Conservation (phyloP, 202 grass and related monocot genomes). For the Sporobolus alterniflorus region DNA sequence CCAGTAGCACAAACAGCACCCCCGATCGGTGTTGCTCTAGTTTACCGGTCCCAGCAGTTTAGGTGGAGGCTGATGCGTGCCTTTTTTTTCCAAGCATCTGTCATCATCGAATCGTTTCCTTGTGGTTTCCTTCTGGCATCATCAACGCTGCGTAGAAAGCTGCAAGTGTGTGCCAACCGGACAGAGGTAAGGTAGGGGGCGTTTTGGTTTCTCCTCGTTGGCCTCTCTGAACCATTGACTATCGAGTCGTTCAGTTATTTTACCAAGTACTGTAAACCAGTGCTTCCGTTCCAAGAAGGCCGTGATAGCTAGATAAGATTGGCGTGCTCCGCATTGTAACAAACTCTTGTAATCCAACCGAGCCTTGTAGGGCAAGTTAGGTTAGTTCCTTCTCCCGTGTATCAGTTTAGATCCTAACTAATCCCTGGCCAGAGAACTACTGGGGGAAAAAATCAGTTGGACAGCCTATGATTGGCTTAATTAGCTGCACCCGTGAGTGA, state of each 20-base stretch:
- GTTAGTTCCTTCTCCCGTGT: no score
- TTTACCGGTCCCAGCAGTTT: slow-evolving; percentile 8
- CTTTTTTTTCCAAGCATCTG: slow-evolving; percentile 24
- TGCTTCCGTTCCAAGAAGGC: background rate
- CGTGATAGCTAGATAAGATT: no score
- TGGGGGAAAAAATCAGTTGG: background rate
- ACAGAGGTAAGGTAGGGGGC: slow-evolving; percentile 12
- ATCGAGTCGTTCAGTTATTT: background rate
- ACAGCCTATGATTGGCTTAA: background rate
- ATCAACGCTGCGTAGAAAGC: slow-evolving; percentile 36
- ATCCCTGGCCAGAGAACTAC: no score
- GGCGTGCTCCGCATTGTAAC: no score
- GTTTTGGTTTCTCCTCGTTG: slow-evolving; percentile 29
- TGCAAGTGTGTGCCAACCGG: slow-evolving; percentile 11
- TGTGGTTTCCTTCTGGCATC: background rate
- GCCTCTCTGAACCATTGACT: slow-evolving; percentile 42
- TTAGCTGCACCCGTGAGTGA: background rate
- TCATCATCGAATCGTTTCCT: slow-evolving; percentile 16
- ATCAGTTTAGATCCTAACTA: no score
- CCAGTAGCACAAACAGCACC: background rate
- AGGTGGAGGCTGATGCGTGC: slow-evolving; percentile 9
- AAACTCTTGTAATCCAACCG: no score
- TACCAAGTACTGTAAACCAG: no score
- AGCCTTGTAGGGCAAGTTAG: no score
- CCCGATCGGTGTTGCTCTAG: slow-evolving; percentile 19